These are phyloP conservation scores for Triticum turgidum DNA, from an alignment of 176 grass and related monocot species.

Conservation along the genomic window DNA sequence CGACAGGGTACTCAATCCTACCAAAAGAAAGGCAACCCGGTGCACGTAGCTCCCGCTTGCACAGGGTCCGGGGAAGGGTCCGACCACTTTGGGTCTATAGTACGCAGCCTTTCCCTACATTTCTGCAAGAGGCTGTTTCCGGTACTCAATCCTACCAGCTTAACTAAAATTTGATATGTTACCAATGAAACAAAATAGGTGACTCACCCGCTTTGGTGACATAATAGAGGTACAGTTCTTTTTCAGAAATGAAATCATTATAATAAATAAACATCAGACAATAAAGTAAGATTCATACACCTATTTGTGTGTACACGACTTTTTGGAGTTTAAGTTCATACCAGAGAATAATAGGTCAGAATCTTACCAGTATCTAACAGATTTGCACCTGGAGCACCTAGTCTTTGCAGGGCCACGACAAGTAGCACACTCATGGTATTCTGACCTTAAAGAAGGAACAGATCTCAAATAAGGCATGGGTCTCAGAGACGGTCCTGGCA, in stretches of 20 bases:
- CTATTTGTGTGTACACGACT: background rate
- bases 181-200: background rate
- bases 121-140: no score
- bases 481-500: conserved; percentile 54
- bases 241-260: background rate
- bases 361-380: conserved; percentile 97
- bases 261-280: background rate
- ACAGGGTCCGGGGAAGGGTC: no score
- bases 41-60: no score
- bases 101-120: no score
- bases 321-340: background rate
- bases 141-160: background rate
- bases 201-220: background rate
- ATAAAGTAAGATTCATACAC: background rate
- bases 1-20: background rate
- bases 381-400: conserved; percentile 95
- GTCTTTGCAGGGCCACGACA: conserved; percentile 88
- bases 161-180: background rate
- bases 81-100: no score
- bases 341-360: background rate
- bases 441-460: conserved; percentile 43
- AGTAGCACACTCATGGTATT: conserved; percentile 87
- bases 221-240: background rate
- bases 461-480: conserved; percentile 51
- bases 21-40: background rate